Evolutionary conservation across 768 basidiomycete species (phyloP).

Genomic region (Lactarius sp.): DNA sequence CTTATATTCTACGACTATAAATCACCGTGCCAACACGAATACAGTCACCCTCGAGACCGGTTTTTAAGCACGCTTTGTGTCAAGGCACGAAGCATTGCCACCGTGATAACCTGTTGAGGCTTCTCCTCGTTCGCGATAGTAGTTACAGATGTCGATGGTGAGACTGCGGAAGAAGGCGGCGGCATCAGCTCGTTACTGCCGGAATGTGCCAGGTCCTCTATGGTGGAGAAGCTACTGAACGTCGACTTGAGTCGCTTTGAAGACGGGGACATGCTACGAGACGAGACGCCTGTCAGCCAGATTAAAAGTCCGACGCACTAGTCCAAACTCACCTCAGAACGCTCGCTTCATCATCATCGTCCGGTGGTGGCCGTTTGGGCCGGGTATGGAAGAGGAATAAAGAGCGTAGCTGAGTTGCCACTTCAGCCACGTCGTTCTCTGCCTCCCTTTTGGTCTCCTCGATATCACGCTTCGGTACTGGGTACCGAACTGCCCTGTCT

Average conservation of each 20-base stretch:
- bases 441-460: conserved; percentile 16
- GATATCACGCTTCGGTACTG: conserved; percentile 21
- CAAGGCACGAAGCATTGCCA: conserved; percentile 26
- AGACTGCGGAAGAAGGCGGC: conserved; percentile 18
- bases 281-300: not conserved
- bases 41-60: not conserved
- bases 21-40: not conserved
- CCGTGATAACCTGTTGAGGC: conserved; percentile 14
- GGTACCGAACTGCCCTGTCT: conserved; percentile 20
- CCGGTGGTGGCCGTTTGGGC: conserved; percentile 23
- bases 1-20: too few relatives aligned
- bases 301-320: not conserved
- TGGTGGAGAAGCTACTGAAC: conserved; percentile 14
- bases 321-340: conserved; percentile 18
- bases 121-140: conserved; percentile 21
- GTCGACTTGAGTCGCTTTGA: conserved; percentile 24
- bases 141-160: conserved; percentile 19
- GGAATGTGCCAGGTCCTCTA: not conserved
- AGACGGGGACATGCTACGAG: conserved; percentile 19
- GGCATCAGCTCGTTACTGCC: conserved; percentile 9
- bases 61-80: conserved; percentile 18
- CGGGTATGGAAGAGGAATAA: conserved; percentile 21
- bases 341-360: conserved; percentile 22
- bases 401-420: conserved; percentile 17
- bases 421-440: conserved; percentile 14